phyloP scores from a whole-genome alignment of 306 rosid species.

The Trichosanthes truncata region DNA sequence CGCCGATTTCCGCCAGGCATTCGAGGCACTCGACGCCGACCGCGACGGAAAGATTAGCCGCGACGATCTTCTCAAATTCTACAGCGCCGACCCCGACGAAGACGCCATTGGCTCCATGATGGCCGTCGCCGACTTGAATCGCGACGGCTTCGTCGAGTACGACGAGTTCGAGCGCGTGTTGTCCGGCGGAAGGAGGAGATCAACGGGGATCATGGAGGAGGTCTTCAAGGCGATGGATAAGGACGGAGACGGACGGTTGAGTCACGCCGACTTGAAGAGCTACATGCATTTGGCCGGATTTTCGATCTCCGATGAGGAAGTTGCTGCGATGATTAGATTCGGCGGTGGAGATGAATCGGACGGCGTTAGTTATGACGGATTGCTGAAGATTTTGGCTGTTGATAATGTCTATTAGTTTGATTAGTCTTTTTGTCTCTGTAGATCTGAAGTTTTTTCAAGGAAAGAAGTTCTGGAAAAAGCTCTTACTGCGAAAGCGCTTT shows the following conservation, averaged over 20 bases:
- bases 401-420: constrained; percentile 12
- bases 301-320: constrained; percentile 45
- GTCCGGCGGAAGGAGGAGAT: constrained; percentile 13
- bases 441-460: not conserved
- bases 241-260: constrained; percentile 80
- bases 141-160: constrained; percentile 74
- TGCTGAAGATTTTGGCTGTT: constrained; percentile 57
- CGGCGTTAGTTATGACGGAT: constrained; percentile 60
- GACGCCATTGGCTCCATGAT: constrained; percentile 57
- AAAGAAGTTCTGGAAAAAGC: not conserved
- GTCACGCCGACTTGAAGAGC: constrained; percentile 59
- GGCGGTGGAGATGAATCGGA: constrained; percentile 47
- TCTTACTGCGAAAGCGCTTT: not conserved
- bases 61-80: constrained; percentile 68
- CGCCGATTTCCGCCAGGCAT: constrained; percentile 49
- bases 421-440: not conserved
- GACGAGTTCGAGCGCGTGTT: constrained; percentile 78
- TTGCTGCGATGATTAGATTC: constrained; percentile 52
- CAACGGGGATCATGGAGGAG: constrained; percentile 55
- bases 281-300: constrained; percentile 63
- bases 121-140: constrained; percentile 62
- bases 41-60: constrained; percentile 71
- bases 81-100: constrained; percentile 37
- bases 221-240: constrained; percentile 76
- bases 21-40: constrained; percentile 66